Conservation (phyloP, 2,329 filamentous ascomycete genomes). For the Monilinia fructicola region DNA sequence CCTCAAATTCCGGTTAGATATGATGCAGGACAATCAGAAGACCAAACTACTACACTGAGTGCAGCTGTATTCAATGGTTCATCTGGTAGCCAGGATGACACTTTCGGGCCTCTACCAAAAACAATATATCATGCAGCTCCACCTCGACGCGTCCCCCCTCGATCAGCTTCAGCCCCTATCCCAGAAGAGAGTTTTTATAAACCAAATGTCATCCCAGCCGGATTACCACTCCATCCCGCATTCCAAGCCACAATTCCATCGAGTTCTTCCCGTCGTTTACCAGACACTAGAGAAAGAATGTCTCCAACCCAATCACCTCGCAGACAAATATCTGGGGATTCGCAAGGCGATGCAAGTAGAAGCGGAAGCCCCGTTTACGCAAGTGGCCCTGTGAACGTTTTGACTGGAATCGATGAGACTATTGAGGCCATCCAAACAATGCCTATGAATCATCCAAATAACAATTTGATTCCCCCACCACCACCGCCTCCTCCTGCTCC, state of each 20-base stretch:
- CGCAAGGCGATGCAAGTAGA: slow-evolving; percentile 34
- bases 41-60: background rate
- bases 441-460: slow-evolving; percentile 47
- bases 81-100: slow-evolving; percentile 36
- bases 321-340: slow-evolving; percentile 39
- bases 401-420: slow-evolving; percentile 51
- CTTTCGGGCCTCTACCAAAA: slow-evolving; percentile 38
- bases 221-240: slow-evolving; percentile 45
- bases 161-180: slow-evolving; percentile 63
- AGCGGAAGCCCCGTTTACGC: slow-evolving; percentile 36
- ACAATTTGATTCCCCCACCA: slow-evolving; percentile 51
- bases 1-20: slow-evolving; percentile 54
- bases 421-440: slow-evolving; percentile 43
- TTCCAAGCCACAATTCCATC: slow-evolving; percentile 43
- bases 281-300: slow-evolving; percentile 30
- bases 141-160: slow-evolving; percentile 49
- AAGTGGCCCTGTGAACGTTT: slow-evolving; percentile 31
- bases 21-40: slow-evolving; percentile 29
- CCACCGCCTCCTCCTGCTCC: slow-evolving; percentile 53
- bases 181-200: slow-evolving; percentile 47
- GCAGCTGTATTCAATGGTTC: slow-evolving; percentile 30
- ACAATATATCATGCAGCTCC: slow-evolving; percentile 42
- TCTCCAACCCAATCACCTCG: slow-evolving; percentile 34
- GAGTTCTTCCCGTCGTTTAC: slow-evolving; percentile 39
- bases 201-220: slow-evolving; percentile 39